Percentiles rank a stretch among this genome's conserved stretches.
Conservation (phyloP, 768 basidiomycete genomes). For the Neoboletus brunneissimus region DNA sequence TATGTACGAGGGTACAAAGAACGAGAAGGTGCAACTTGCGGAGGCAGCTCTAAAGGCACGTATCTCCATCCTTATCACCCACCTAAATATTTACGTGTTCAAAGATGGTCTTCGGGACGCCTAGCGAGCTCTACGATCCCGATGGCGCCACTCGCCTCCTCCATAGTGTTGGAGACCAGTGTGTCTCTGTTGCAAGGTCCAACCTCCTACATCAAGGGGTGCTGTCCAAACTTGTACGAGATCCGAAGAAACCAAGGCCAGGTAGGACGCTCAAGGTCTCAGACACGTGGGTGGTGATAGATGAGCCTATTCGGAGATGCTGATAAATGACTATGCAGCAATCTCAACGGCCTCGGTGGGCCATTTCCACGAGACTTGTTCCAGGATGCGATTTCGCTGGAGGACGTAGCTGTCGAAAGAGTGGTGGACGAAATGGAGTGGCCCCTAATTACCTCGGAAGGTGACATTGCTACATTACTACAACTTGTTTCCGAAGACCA, state of each 20-base stretch:
- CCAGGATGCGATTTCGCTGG: conserved; percentile 65
- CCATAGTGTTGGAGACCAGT: conserved; percentile 50
- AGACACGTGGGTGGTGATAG: conserved; percentile 46
- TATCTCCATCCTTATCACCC: neutral
- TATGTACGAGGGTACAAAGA: conserved; percentile 6
- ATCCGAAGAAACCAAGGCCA: conserved; percentile 60
- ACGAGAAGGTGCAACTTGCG: conserved; percentile 50
- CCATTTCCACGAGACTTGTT: conserved; percentile 61
- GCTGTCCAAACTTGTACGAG: conserved; percentile 62
- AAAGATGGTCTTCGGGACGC: conserved; percentile 77
- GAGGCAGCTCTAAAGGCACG: conserved; percentile 72
- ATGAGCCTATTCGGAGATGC: neutral
- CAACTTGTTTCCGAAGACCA: conserved; percentile 81
- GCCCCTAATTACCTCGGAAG: conserved; percentile 76
- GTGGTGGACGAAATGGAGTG: conserved; percentile 67
- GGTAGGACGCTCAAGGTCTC: conserved; percentile 77
- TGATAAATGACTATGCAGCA: conserved; percentile 39
- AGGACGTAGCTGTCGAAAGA: conserved; percentile 50
- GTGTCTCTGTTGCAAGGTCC: conserved; percentile 53
- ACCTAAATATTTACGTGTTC: neutral
- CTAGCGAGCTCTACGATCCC: conserved; percentile 63
- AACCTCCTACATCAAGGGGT: conserved; percentile 63
- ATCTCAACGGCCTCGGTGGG: conserved; percentile 67
- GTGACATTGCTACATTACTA: conserved; percentile 73
- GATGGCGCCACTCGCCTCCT: conserved; percentile 58